Base-by-base conservation (phyloP, 768 basidiomycete genomes). In the Suillus luteus region DNA sequence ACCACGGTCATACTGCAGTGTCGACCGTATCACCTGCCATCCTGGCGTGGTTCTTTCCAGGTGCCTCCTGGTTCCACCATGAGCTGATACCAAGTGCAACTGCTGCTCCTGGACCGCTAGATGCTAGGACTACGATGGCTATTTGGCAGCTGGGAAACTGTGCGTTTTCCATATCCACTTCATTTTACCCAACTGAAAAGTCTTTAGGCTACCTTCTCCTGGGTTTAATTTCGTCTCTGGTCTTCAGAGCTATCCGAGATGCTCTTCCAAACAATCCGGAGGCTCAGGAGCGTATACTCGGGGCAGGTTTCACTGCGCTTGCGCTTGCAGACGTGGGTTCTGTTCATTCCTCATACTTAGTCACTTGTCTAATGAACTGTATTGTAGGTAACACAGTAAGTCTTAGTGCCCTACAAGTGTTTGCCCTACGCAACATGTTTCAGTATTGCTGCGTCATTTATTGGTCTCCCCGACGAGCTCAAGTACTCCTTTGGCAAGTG, bases 101-200 rank as follows among this genome's bases (percentile, higher is more conserved):
- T n/a, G 63, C 72, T 0, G 75, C 78, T 41, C 62, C 72, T 0
- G 66, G 55, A 19, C 52, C 72, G 7, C 69, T 85, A 57, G 85
- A 88, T 55, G 71, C 79, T 43, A 79, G 86, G 41, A 82, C 85
- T 7, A 77, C 75, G 17, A 88, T 90, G 83, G 83, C 82, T 19
- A 80, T 90, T 62, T 85, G 85, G 81, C 90, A 92, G 67, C 75
- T 91, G 11, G 84, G 82, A 37, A 91, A 88, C 64, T 87, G 90
- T 88, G 65, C 55, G 83, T 69, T 40, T 44, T 59, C 37, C 54
- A n/a, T 15, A 17, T 38, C 38, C 2, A 4, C 14, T 54, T 35
- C 33, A n/a, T 51, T 24, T 62, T 46, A 27, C 15, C 5, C 24
- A 31, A 31, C 41, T 41, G 24, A 40, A 1, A 1, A 9, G 24